Evolutionary conservation across 2,329 filamentous ascomycete genomes (phyloP).

Genomic region (Cladosporium sp.): DNA sequence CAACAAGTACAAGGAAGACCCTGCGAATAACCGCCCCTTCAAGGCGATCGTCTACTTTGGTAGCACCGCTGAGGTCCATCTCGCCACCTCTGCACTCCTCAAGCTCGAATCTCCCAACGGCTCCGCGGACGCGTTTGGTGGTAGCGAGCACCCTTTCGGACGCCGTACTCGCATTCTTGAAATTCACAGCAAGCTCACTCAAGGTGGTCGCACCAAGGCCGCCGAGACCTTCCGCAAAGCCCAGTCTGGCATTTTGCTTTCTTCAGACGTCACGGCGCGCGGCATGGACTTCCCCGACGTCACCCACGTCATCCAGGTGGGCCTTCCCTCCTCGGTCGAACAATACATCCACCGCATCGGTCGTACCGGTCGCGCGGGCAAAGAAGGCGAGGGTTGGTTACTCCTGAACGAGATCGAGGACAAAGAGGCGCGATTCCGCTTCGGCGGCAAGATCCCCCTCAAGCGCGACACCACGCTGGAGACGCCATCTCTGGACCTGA

Average conservation of each 20-base stretch:
- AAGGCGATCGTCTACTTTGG: conserved; percentile 96
- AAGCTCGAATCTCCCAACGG: conserved; percentile 33
- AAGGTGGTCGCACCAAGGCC: conserved; percentile 62
- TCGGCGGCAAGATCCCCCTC: conserved; percentile 56
- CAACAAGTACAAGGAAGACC: conserved; percentile 36
- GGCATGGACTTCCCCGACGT: conserved; percentile 53
- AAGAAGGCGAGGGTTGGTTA: conserved; percentile 67
- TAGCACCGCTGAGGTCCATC: conserved; percentile 66
- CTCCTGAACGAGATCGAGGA: conserved; percentile 56
- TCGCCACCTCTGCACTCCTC: conserved; percentile 57
- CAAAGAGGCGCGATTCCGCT: conserved; percentile 42
- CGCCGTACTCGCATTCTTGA: conserved; percentile 43
- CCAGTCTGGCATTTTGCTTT: conserved; percentile 51
- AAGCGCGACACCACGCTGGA: conserved; percentile 50
- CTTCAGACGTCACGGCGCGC: conserved; percentile 48
- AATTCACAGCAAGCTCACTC: conserved; percentile 76
- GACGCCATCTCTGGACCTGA: conserved; percentile 46
- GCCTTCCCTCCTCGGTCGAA: conserved; percentile 40
- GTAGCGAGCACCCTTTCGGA: conserved; percentile 11
- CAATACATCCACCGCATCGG: conserved; percentile 50
- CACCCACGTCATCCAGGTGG: conserved; percentile 49
- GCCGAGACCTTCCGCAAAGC: conserved; percentile 67
- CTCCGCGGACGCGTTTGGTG: conserved; percentile 27
- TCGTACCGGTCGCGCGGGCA: conserved; percentile 60
- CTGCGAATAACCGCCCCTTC: conserved; percentile 58